Conservation (phyloP, 306 rosid species). For the apple (Malus domestica) region DNA sequence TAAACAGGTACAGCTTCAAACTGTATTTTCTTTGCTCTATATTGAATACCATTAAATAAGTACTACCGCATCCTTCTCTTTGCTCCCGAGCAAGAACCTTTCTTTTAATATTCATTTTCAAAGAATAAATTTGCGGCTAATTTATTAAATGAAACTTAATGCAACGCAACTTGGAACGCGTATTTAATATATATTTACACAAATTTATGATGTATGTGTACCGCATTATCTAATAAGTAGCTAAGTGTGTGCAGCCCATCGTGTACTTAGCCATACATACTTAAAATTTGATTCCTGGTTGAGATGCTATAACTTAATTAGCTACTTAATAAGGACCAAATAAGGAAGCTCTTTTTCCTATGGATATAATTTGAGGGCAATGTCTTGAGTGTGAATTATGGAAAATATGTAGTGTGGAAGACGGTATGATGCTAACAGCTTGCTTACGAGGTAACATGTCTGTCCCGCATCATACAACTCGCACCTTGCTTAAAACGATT, state of each 20-base stretch:
- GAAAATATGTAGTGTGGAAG: not conserved
- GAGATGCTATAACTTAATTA: not conserved
- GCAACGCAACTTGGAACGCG: not conserved
- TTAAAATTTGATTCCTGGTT: not conserved
- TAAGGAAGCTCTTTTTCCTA: not conserved
- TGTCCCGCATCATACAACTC: not conserved
- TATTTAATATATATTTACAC: not conserved
- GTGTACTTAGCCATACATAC: not conserved
- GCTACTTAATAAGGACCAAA: not conserved
- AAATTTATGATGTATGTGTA: not conserved
- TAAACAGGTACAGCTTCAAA: constrained; percentile 48
- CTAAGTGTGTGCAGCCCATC: not conserved
- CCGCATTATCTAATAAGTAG: not conserved
- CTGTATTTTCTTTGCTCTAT: not conserved
- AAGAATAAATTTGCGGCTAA: not conserved
- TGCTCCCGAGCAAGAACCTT: not conserved
- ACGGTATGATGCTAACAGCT: not conserved
- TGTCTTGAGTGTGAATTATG: no score
- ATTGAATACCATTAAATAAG: not conserved
- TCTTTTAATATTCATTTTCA: not conserved
- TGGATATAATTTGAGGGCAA: not conserved
- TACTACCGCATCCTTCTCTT: not conserved
- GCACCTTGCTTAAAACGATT: not conserved
- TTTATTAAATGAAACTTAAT: not conserved
- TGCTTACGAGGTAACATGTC: not conserved